Conservation (phyloP, 495 filamentous ascomycete genomes). For the Parathielavia appendiculata region DNA sequence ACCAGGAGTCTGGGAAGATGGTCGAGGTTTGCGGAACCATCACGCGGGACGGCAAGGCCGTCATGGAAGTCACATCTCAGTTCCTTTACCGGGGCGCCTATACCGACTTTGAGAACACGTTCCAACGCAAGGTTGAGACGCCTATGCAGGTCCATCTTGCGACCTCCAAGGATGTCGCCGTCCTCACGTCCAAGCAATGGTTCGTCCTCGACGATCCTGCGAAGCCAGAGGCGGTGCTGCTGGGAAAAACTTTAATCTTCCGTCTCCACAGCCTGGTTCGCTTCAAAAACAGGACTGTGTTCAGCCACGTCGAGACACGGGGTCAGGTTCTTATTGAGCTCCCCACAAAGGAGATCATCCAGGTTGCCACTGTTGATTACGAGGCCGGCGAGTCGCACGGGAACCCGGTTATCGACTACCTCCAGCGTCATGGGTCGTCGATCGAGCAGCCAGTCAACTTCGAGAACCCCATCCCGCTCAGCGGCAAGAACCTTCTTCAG, state of each 20-base stretch:
- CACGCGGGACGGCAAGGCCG: constrained; percentile 73
- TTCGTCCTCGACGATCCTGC: constrained; percentile 61
- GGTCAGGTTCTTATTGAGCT: constrained; percentile 92
- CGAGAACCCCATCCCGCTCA: constrained; percentile 92
- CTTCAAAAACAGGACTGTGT: constrained; percentile 92
- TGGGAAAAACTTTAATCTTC: constrained; percentile 93
- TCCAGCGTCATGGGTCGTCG: constrained; percentile 82
- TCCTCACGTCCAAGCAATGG: constrained; percentile 95
- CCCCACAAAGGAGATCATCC: constrained; percentile 95
- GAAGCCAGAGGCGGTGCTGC: constrained; percentile 75
- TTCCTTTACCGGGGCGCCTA: constrained; percentile 94
- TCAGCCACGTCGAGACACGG: constrained; percentile 85
- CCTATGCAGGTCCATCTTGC: constrained; percentile 89
- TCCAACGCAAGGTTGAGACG: constrained; percentile 93
- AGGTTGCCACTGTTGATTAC: constrained; percentile 93
- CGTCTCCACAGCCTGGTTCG: constrained; percentile 82
- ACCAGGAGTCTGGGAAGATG: constrained; percentile 98
- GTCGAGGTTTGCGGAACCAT: constrained; percentile 98
- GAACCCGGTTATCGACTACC: constrained; percentile 95
- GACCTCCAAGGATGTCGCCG: constrained; percentile 83
- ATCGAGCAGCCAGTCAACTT: constrained; percentile 97
- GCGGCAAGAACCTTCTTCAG: constrained; percentile 79
- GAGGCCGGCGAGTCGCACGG: constrained; percentile 84
- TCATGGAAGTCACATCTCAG: constrained; percentile 98
- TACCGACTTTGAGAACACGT: constrained; percentile 92